Evolutionary conservation across 2,329 filamentous ascomycete genomes (phyloP).

Genomic region (Xylaria sp.): DNA sequence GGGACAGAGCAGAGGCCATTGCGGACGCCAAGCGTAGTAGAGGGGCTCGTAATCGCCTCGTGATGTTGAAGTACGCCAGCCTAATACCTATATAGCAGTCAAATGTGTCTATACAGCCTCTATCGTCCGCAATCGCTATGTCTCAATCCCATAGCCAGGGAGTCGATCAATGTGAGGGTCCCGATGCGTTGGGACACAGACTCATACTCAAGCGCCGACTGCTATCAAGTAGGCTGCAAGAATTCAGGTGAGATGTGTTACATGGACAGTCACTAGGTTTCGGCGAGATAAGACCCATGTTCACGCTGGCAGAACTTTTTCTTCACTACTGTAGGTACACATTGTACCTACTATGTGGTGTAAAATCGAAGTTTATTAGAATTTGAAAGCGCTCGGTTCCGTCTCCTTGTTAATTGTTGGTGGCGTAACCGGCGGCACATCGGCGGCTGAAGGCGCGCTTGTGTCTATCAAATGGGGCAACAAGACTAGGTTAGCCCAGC

Average conservation of each 20-base stretch:
- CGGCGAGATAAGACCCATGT: constrained; percentile 14
- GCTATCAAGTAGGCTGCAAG: constrained; percentile 3
- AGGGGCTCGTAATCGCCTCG: neutral
- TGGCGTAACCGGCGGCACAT: constrained; percentile 6
- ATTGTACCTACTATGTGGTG: too few species aligned
- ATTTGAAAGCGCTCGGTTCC: neutral
- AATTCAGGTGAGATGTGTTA: constrained; percentile 25
- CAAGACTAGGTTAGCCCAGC: neutral
- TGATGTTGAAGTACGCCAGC: neutral
- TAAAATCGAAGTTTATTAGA: neutral
- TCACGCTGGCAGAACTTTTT: constrained; percentile 7
- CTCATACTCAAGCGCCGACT: constrained; percentile 1
- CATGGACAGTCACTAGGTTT: constrained; percentile 17
- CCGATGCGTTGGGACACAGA: constrained; percentile 15
- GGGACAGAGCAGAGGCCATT: neutral
- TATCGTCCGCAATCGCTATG: neutral
- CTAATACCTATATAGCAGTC: neutral
- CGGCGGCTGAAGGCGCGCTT: neutral
- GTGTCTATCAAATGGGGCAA: neutral
- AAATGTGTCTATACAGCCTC: neutral
- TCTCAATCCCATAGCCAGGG: neutral
- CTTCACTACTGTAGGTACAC: neutral
- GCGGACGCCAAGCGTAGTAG: neutral
- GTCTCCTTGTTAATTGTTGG: neutral
- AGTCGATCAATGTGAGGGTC: constrained; percentile 5